Conservation (phyloP, 1,284 basidiomycete genomes). For the Ustilago esculenta region DNA sequence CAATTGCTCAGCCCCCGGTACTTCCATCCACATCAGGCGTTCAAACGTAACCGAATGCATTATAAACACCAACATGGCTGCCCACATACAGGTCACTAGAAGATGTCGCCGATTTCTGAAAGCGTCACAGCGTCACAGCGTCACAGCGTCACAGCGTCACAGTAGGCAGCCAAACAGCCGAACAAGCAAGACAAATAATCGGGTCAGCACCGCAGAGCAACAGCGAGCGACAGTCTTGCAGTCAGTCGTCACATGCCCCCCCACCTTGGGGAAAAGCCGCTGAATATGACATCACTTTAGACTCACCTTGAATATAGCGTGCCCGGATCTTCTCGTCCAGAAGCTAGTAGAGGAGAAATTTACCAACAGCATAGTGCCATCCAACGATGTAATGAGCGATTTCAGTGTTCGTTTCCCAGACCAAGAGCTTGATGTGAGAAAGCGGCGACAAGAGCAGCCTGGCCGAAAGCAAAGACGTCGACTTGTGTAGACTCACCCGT, state of each 20-base stretch:
- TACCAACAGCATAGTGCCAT: no score
- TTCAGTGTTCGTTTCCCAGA: no score
- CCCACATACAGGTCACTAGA: background rate
- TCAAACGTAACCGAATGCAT: no score
- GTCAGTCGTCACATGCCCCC: no score
- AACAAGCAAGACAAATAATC: no score
- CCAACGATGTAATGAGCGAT: no score
- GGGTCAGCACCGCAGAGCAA: no score
- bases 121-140: background rate
- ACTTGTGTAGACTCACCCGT: constrained; percentile 25
- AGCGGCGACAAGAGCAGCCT: background rate
- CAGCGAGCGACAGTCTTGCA: no score
- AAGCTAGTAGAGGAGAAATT: constrained; percentile 24
- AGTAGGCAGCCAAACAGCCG: background rate
- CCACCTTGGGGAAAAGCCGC: no score
- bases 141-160: background rate
- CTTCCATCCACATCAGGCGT: no score
- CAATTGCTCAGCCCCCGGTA: no score
- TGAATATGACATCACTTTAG: no score
- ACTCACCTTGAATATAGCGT: constrained; percentile 53
- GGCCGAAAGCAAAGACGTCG: background rate
- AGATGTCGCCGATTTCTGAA: constrained; percentile 56
- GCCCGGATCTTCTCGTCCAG: constrained; percentile 54
- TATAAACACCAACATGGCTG: background rate
- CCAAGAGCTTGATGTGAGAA: background rate